A percentile compares a stretch with the other conserved stretches of the same genome.
These are phyloP conservation scores for Zymoseptoria tritici DNA, from an alignment of 2,329 filamentous ascomycete species.

Conservation along the genomic window DNA sequence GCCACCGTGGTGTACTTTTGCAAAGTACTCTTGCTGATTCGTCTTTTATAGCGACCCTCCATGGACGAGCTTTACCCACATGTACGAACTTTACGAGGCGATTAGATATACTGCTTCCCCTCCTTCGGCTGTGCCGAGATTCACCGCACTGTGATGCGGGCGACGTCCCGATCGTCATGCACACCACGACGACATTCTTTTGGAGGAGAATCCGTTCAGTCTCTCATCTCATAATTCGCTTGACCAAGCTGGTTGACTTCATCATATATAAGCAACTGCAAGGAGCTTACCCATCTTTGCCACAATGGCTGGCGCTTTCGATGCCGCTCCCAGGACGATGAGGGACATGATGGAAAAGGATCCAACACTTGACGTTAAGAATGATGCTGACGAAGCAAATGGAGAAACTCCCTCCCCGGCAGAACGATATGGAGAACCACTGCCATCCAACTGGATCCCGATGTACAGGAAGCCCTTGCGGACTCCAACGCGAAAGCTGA, in stretches of 20 bases:
- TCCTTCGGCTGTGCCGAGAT: not conserved
- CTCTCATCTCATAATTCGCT: not conserved
- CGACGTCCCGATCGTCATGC: not conserved
- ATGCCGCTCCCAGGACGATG: not conserved
- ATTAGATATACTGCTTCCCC: not conserved
- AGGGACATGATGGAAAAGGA: constrained; percentile 16
- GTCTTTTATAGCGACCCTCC: not conserved
- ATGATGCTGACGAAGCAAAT: constrained; percentile 18
- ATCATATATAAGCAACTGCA: not conserved
- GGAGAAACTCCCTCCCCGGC: constrained; percentile 17
- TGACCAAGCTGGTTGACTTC: not conserved
- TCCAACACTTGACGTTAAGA: constrained; percentile 17
- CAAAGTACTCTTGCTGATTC: not conserved
- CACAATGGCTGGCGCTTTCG: constrained; percentile 8
- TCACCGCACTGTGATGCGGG: not conserved
- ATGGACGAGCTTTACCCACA: not conserved
- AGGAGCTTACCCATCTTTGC: not conserved
- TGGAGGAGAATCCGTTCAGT: not conserved
- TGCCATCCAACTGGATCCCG: constrained; percentile 26
- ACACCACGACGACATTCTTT: not conserved
- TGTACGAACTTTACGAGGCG: not conserved
- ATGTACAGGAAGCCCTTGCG: constrained; percentile 28
- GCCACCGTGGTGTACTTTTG: too few relatives aligned
- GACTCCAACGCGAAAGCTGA: constrained; percentile 23
- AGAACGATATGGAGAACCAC: constrained; percentile 21